Evolutionary conservation across 2,329 filamentous ascomycete genomes (phyloP), one percentile per base, ranked within the genome.

Genomic region (Calonectria montana): DNA sequence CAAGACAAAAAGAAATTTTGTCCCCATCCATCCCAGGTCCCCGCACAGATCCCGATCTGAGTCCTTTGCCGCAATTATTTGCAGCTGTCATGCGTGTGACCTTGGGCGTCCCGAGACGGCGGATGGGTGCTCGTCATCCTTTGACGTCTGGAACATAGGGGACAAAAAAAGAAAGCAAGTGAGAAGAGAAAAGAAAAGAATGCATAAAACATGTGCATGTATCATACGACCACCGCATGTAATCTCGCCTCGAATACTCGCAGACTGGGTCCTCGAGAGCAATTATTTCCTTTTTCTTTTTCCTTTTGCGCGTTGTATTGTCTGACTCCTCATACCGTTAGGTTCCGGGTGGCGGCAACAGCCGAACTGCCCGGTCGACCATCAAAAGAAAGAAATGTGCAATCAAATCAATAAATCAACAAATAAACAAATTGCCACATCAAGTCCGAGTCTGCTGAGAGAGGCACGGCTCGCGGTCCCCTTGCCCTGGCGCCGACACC

Each of bases 191-290:
- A 66, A 29, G 48, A 57, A 39, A 47, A 35, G 27, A 67, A 29
- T 31, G 45, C 59, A 15, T 63, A 53, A 41, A 15, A 37, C 31
- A 62, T 65, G 67, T 71, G 71, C 71, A 75, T 70, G 50, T 62
- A 77, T 76, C 71, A 73, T 73, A 78, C 71, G 73, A 78, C 68
- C 50, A 45, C 10, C 57, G 27, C 25, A 31, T 50, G 39, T 69
- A 37, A 66, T 67, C 15, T 55, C 50, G 50, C 29, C 50, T 55
- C 50, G 12, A 55, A 65, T 57, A 66, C 39, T 25, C 47, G 7
- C 13, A 23, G 13, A 37, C 18, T 31, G 41, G 43, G 23, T 16
- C 23, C 39, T 61, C 18, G 15, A 53, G 62, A 65, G 62, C 45
- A n/a, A 55, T 68, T n/a, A 23, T 53, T 67, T 23, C 25, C 39